Conservation (phyloP, 257 asterid species). For the Solanum megistacrolobum region DNA sequence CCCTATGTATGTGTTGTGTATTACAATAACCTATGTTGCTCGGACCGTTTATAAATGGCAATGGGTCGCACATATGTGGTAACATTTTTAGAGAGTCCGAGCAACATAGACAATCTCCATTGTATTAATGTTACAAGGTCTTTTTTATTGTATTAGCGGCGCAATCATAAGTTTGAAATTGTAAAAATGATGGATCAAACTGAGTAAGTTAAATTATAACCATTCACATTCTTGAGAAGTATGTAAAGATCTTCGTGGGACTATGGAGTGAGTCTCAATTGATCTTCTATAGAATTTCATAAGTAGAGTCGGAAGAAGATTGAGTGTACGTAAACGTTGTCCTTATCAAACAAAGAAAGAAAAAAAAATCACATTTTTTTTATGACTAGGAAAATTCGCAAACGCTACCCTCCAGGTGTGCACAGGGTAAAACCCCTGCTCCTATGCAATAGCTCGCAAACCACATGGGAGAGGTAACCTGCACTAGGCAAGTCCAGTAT, state of each 20-base stretch:
- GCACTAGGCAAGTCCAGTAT: no score
- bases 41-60: neutral
- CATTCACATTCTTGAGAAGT: neutral
- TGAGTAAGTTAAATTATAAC: no score
- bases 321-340: neutral
- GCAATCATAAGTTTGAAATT: neutral
- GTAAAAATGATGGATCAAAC: no score
- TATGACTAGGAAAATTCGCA: no score
- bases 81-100: neutral
- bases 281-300: neutral
- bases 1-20: neutral
- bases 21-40: neutral
- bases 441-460: no score
- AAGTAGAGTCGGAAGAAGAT: neutral
- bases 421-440: no score
- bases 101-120: neutral
- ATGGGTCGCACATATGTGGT: neutral
- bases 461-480: no score
- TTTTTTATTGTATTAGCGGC: no score
- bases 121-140: no score
- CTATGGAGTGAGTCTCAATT: neutral
- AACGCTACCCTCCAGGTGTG: rapidly evolving
- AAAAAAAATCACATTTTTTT: neutral
- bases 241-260: neutral
- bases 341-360: neutral